Conservation (phyloP, 352 stramenopile genomes). For the Aphanomyces stellatus region DNA sequence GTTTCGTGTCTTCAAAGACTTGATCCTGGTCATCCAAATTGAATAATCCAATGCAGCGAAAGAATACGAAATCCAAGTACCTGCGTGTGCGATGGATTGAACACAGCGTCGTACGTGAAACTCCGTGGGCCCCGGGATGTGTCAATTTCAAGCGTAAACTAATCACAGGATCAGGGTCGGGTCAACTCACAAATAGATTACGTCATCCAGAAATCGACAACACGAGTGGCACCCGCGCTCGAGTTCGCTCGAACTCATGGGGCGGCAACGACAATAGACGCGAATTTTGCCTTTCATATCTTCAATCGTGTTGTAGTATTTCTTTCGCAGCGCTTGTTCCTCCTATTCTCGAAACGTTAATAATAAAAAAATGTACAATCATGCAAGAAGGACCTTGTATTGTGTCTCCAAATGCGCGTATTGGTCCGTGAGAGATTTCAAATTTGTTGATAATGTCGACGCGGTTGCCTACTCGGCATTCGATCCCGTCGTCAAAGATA, state of each 20-base stretch:
- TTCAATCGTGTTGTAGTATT: slow-evolving; percentile 95
- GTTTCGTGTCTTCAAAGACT: slow-evolving; percentile 91
- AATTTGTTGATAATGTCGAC: slow-evolving; percentile 35
- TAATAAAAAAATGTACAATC: not conserved
- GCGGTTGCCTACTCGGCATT: slow-evolving; percentile 28
- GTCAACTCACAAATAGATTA: not conserved
- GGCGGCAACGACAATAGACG: slow-evolving; percentile 86
- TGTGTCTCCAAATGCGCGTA: slow-evolving; percentile 51
- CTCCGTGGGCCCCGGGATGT: slow-evolving; percentile 70
- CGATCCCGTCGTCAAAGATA: not conserved
- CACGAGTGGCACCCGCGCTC: slow-evolving; percentile 61
- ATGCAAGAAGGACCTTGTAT: slow-evolving; percentile 35
- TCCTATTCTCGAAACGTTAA: slow-evolving; percentile 26
- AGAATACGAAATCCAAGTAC: not conserved
- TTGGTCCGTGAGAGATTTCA: slow-evolving; percentile 29
- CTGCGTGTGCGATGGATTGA: slow-evolving; percentile 63
- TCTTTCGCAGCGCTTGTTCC: slow-evolving; percentile 87
- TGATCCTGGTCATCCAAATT: slow-evolving; percentile 32
- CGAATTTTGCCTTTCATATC: slow-evolving; percentile 95
- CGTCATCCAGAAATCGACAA: slow-evolving; percentile 69
- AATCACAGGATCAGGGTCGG: not conserved
- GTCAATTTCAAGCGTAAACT: slow-evolving; percentile 76
- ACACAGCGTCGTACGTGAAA: slow-evolving; percentile 88
- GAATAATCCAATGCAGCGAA: slow-evolving; percentile 2
- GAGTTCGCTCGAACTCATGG: slow-evolving; percentile 82